Percentiles rank a stretch among this genome's conserved stretches.
Evolutionary conservation across 371 early-diverging fungal species (phyloP).

Genomic region (Rhizopus arrhizus): DNA sequence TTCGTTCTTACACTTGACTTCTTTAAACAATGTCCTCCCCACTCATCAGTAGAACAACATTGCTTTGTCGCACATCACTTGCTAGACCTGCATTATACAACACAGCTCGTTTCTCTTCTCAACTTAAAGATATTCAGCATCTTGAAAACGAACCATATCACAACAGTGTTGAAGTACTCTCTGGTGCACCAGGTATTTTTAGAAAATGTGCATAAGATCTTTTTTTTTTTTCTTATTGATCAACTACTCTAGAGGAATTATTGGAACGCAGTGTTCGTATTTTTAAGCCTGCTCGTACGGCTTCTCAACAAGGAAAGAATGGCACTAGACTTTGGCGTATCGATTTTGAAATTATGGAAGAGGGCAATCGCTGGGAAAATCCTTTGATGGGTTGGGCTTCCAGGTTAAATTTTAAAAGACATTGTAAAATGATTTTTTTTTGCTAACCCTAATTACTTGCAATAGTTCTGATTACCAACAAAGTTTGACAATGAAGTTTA

Average conservation of each 20-base stretch:
- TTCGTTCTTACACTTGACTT: not conserved
- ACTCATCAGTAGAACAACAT: conserved; percentile 35
- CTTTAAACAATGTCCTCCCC: conserved; percentile 24
- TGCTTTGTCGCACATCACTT: conserved; percentile 25
- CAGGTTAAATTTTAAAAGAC: conserved; percentile 54
- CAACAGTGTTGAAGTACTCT: conserved; percentile 39
- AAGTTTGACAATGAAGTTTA: conserved; percentile 84
- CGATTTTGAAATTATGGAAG: conserved; percentile 79
- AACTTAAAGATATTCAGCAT: conserved; percentile 35
- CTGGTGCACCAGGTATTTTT: conserved; percentile 52
- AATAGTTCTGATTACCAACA: conserved; percentile 82
- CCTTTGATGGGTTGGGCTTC: conserved; percentile 94
- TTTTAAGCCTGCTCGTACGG: conserved; percentile 80
- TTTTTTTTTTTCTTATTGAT: not conserved
- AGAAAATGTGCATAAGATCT: conserved; percentile 6
- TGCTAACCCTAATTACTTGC: not conserved
- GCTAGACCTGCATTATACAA: conserved; percentile 28
- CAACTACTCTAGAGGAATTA: conserved; percentile 44
- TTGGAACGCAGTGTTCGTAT: conserved; percentile 83
- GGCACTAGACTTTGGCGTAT: conserved; percentile 84
- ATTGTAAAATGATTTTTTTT: not conserved
- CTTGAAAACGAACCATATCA: conserved; percentile 29
- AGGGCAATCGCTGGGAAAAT: conserved; percentile 89
- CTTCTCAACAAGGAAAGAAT: conserved; percentile 84
- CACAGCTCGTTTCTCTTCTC: conserved; percentile 25